Conservation (phyloP, 2,329 filamentous ascomycete genomes). For the Penicillium sclerotigenum region DNA sequence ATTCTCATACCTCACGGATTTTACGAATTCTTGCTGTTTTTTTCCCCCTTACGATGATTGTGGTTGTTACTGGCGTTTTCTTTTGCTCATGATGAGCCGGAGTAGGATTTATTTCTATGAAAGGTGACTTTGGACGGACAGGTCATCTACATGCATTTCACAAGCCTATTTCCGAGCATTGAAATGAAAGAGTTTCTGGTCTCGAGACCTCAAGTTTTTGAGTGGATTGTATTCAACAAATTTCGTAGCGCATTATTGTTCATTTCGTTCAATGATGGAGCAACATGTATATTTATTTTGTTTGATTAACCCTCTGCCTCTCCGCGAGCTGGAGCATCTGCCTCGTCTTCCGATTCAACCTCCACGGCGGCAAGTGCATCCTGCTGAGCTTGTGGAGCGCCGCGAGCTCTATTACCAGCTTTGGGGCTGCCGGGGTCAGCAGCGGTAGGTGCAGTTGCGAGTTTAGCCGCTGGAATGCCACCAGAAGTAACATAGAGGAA, state of each 20-base stretch:
- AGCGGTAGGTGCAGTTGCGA: constrained; percentile 13
- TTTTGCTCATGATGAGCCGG: neutral
- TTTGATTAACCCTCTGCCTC: constrained; percentile 18
- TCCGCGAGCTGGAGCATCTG: constrained; percentile 15
- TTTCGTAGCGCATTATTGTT: neutral
- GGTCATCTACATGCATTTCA: constrained; percentile 1
- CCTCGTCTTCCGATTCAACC: constrained; percentile 31
- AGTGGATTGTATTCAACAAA: neutral
- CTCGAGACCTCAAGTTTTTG: neutral
- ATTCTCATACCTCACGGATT: constrained; percentile 3
- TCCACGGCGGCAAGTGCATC: constrained; percentile 36
- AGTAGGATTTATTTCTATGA: neutral
- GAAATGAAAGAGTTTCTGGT: neutral
- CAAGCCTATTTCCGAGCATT: neutral
- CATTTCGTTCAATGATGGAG: neutral
- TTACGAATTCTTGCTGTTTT: constrained; percentile 4
- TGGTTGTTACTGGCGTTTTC: neutral
- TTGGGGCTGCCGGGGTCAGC: constrained; percentile 5
- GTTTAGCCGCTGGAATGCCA: constrained; percentile 61
- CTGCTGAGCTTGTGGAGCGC: constrained; percentile 19
- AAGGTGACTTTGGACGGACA: neutral
- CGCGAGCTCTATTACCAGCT: constrained; percentile 12
- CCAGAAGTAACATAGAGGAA: constrained; percentile 73
- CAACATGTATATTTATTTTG: neutral
- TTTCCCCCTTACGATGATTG: neutral